A percentile compares a stretch with the other conserved stretches of the same genome.
These are phyloP conservation scores for Talinum fruticosum DNA, from an alignment of 148 eudicot species.

Conservation along the genomic window DNA sequence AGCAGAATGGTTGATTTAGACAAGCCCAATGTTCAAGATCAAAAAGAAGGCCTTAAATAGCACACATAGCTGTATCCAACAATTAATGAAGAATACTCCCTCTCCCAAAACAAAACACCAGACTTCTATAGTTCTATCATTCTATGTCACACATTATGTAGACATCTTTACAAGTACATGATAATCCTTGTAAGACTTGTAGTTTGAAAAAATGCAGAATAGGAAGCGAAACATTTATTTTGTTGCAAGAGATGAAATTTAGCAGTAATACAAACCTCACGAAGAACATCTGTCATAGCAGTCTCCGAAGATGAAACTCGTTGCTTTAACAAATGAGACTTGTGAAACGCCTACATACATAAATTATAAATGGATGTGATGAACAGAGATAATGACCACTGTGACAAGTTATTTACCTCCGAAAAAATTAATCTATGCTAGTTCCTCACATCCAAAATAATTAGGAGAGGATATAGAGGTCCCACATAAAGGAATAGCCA, in stretches of 20 bases:
- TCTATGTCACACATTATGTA: not conserved
- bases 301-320: slow-evolving; percentile 97
- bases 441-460: not conserved
- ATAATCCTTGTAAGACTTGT: not conserved
- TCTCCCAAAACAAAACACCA: not conserved
- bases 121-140: too few species aligned
- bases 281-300: slow-evolving; percentile 95
- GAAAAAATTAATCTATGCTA: not conserved
- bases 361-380: slow-evolving; percentile 2
- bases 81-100: not conserved
- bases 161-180: not conserved
- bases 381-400: not conserved
- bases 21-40: not conserved
- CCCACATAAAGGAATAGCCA: not conserved
- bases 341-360: slow-evolving; percentile 74
- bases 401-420: not conserved
- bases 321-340: slow-evolving; percentile 82
- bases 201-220: not conserved
- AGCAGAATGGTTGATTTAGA: not conserved
- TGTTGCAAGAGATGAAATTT: not conserved
- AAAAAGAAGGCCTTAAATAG: not conserved
- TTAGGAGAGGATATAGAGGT: not conserved
- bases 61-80: not conserved
- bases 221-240: not conserved
- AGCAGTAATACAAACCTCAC: slow-evolving; percentile 60